Base-by-base conservation (phyloP, 2,329 filamentous ascomycete species). In the Nemania abortiva region DNA sequence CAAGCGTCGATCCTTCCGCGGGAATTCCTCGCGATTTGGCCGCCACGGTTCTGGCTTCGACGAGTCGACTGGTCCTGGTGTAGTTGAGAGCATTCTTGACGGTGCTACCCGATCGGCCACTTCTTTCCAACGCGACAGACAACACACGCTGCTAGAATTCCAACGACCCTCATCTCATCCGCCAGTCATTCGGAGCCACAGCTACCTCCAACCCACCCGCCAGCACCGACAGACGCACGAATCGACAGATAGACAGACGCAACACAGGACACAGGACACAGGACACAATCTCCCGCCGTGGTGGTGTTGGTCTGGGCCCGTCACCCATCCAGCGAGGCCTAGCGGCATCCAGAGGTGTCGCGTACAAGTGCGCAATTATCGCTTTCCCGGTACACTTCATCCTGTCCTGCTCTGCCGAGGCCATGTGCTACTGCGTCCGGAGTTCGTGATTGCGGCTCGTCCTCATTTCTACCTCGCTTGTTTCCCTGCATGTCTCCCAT, bases 401-500 rank as follows among this genome's bases (percentile, higher is more conserved):
- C 31, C 20, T 20, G 10, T 64, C 50, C 31, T 13, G 50, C 34
- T 47, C 53, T 29, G 27, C 49, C 37, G 47, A 45, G 57, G 65
- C 58, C 66, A 70, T 70, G 69, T 66, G 55, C 66, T 63, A 49
- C 55, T 57, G 66, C 42, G 57, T 42, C 20, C 39, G 34, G 62
- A 57, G 55, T 57, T 66, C 54, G 65, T 70, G 54, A 70, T 42
- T 34, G 56, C 66, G 59, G 62, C 69, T 66, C 52, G 58, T 64
- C 62, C 59, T 22, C 37, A 65, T 65, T 24, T 45, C 47, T 22
- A 56, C 54, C 13, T 58, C 20, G 18, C 47, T 54, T 57, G 22
- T 42, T 62, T 60, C 24, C 53, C 64, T 71, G 70, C 62, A 73
- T 72, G 71, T 69, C 72, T 70, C 60, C 66, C 55, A 62, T 63